These are phyloP conservation scores for Rhodofomes roseus DNA, from an alignment of 1,284 basidiomycete species.

Conservation along the genomic window DNA sequence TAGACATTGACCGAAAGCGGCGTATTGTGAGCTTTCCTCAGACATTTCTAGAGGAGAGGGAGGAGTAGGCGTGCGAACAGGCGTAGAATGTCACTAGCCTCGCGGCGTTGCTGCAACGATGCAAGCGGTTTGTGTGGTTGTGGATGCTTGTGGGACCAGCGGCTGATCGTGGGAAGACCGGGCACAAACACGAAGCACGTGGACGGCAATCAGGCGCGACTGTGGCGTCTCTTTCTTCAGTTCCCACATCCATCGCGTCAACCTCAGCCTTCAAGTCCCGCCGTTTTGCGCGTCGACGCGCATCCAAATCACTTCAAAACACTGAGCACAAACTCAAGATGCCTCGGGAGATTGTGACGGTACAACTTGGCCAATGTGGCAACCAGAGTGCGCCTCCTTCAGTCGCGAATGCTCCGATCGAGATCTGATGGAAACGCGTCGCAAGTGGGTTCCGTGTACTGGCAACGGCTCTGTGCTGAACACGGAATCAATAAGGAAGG, in stretches of 20 bases:
- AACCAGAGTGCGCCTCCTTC: slow-evolving; percentile 76
- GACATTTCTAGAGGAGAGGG: no score
- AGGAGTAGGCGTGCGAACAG: no score
- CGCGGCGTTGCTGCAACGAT: no score
- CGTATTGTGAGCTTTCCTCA: slow-evolving; percentile 12
- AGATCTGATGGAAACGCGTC: slow-evolving; percentile 18
- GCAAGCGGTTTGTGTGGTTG: not conserved
- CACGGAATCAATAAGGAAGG: slow-evolving; percentile 95
- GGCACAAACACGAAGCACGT: not conserved
- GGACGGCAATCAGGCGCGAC: not conserved
- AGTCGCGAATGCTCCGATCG: slow-evolving; percentile 9
- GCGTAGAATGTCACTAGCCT: no score
- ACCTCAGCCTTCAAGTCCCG: not conserved
- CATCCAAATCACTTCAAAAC: no score
- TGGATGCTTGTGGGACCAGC: not conserved
- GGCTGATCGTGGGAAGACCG: not conserved
- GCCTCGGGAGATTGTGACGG: slow-evolving; percentile 86
- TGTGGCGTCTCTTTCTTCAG: not conserved
- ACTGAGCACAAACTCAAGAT: slow-evolving; percentile 35
- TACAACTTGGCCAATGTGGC: slow-evolving; percentile 93
- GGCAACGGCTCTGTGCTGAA: slow-evolving; percentile 94
- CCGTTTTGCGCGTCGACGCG: not conserved
- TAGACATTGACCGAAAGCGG: slow-evolving; percentile 43
- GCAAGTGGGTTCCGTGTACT: slow-evolving; percentile 87
- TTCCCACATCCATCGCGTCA: not conserved